Conservation (phyloP, 2,329 filamentous ascomycete genomes). For the Fusarium sp. region DNA sequence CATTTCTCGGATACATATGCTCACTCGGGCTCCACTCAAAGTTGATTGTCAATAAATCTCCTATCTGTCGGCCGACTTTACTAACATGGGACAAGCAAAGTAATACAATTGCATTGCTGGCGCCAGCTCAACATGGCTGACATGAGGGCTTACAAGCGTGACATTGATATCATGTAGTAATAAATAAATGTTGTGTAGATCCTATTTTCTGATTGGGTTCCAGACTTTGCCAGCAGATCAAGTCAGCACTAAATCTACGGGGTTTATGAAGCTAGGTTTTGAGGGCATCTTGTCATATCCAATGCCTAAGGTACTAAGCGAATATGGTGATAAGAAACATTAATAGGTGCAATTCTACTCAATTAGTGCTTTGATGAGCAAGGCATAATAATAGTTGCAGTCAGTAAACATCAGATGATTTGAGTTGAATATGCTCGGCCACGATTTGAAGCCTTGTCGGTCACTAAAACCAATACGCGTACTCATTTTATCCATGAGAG, state of each 20-base stretch:
- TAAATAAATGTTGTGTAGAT: neutral
- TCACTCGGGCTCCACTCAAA: neutral
- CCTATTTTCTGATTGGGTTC: neutral
- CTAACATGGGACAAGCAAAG: neutral
- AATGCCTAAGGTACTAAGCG: neutral
- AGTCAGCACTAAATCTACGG: conserved; percentile 8
- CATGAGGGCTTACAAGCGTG: neutral
- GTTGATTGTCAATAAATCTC: neutral
- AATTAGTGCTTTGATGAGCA: neutral
- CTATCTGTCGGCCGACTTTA: neutral
- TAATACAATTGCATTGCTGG: neutral
- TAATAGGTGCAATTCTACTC: neutral
- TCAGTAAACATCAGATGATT: neutral
- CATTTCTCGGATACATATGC: neutral
- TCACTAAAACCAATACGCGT: conserved; percentile 20
- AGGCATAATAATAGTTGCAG: neutral
- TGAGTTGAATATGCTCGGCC: neutral
- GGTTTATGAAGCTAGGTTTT: neutral
- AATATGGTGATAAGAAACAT: neutral
- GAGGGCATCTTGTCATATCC: neutral
- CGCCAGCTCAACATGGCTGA: neutral
- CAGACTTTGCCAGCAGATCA: neutral
- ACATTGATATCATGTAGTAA: neutral
- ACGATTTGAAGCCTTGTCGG: neutral
- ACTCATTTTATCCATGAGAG: neutral